phyloP scores from a whole-genome alignment of 768 basidiomycete genomes.

The Lactifluus volemus region DNA sequence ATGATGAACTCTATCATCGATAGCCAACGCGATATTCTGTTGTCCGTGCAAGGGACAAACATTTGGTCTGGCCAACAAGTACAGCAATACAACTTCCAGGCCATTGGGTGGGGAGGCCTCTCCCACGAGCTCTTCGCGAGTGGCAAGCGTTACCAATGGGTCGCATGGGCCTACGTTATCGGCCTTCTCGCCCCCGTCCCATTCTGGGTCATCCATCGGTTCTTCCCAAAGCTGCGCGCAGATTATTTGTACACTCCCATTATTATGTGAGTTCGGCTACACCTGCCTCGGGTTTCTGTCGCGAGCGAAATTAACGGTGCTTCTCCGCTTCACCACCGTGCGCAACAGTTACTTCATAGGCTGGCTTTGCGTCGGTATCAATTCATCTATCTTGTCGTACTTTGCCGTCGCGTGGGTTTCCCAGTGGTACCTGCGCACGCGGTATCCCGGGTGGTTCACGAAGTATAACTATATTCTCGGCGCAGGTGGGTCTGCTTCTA shows the following conservation, averaged over 20 bases:
- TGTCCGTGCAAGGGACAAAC: conserved; percentile 49
- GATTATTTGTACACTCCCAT: conserved; percentile 43
- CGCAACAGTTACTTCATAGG: conserved; percentile 36
- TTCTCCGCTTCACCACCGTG: neutral
- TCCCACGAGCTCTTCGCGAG: conserved; percentile 16
- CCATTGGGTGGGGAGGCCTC: conserved; percentile 42
- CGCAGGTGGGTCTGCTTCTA: conserved; percentile 19
- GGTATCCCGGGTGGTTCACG: conserved; percentile 38
- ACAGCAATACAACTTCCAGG: conserved; percentile 44
- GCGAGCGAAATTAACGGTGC: neutral
- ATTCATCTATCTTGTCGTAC: conserved; percentile 35
- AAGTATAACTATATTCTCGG: conserved; percentile 32
- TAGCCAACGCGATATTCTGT: conserved; percentile 39
- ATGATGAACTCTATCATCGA: conserved; percentile 53
- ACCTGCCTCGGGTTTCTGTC: conserved; percentile 28
- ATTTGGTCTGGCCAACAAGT: conserved; percentile 42
- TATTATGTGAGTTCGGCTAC: conserved; percentile 28
- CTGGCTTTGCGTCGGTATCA: conserved; percentile 43
- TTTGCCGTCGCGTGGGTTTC: conserved; percentile 38
- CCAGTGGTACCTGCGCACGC: conserved; percentile 37
- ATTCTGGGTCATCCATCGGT: conserved; percentile 41
- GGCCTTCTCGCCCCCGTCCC: conserved; percentile 45
- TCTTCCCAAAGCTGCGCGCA: conserved; percentile 36
- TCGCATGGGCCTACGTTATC: conserved; percentile 38
- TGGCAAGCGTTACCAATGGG: conserved; percentile 35